Conservation (phyloP, 495 filamentous ascomycete species). For the Aspergillus funiculosus region DNA sequence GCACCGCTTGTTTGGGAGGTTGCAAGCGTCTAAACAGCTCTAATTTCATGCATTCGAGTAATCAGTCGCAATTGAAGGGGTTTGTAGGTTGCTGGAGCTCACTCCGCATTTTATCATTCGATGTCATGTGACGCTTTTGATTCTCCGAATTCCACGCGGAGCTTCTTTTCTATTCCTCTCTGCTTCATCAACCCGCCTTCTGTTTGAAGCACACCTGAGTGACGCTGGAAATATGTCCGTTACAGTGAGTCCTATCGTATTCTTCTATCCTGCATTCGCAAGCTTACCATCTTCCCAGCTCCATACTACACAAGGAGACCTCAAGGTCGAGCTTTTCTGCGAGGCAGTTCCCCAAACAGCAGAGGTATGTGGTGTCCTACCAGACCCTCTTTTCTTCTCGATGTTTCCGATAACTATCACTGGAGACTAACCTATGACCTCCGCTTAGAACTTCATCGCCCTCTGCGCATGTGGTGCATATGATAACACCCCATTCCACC, state of each 20-base stretch:
- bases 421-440: neutral
- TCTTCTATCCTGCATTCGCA: neutral
- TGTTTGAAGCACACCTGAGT: neutral
- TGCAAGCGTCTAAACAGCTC: too few species aligned
- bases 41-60: too few species aligned
- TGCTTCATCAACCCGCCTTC: conserved; percentile 1
- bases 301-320: conserved; percentile 81
- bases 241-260: conserved; percentile 19
- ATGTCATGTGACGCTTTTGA: conserved; percentile 5
- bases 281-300: conserved; percentile 60
- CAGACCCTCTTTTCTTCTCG: neutral
- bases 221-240: conserved; percentile 23
- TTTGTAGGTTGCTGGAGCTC: too few species aligned
- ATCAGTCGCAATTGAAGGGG: neutral
- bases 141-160: neutral
- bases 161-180: neutral
- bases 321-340: conserved; percentile 97
- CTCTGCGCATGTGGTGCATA: conserved; percentile 88
- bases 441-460: conserved; percentile 81
- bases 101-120: neutral
- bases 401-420: neutral
- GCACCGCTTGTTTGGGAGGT: too few species aligned
- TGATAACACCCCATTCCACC: conserved; percentile 84
- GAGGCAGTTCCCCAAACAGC: conserved; percentile 88
- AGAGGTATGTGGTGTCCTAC: conserved; percentile 44